Evolutionary conservation across 2,329 filamentous ascomycete species (phyloP).

Genomic region (Epichloe uncinata): DNA sequence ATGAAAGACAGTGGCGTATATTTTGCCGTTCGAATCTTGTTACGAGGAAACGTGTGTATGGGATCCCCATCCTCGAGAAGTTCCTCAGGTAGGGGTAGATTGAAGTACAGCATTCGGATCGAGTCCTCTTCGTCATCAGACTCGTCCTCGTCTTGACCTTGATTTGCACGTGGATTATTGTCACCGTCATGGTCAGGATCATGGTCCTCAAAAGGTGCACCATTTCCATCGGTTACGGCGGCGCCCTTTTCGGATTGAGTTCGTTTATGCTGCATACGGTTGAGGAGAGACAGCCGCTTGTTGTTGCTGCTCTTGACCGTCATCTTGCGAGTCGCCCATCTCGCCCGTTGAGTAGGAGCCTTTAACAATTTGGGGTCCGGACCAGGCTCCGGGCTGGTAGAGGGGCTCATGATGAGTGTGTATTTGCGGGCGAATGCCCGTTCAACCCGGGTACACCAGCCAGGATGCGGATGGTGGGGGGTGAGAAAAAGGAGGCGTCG

Average conservation of each 20-base stretch:
- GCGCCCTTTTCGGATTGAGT: conserved; percentile 57
- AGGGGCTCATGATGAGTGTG: conserved; percentile 21
- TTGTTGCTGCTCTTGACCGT: conserved; percentile 58
- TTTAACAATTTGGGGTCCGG: conserved; percentile 11
- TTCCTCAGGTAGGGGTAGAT: conserved; percentile 61
- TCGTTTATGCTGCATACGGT: conserved; percentile 55
- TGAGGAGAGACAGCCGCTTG: conserved; percentile 74
- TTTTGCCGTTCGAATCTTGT: conserved; percentile 96
- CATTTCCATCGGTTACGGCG: conserved; percentile 21
- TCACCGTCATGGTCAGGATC: conserved; percentile 15
- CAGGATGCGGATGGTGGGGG: conserved; percentile 16
- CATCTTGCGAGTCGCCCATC: conserved; percentile 93
- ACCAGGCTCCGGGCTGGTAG: conserved; percentile 15
- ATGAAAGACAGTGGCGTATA: conserved; percentile 93
- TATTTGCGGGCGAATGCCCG: conserved; percentile 26
- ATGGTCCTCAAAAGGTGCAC: conserved; percentile 16
- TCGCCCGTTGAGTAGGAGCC: conserved; percentile 54
- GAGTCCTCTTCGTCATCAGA: conserved; percentile 26
- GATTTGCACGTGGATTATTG: conserved; percentile 17
- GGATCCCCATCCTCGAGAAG: conserved; percentile 69
- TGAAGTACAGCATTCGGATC: conserved; percentile 65
- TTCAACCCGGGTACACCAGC: conserved; percentile 24
- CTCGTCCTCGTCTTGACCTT: conserved; percentile 24
- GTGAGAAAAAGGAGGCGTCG: neutral
- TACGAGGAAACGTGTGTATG: conserved; percentile 57